A percentile compares a stretch with the other conserved stretches of the same genome.
phyloP scores from a whole-genome alignment of 2,329 filamentous ascomycete species.

The Annulohypoxylon truncatum region DNA sequence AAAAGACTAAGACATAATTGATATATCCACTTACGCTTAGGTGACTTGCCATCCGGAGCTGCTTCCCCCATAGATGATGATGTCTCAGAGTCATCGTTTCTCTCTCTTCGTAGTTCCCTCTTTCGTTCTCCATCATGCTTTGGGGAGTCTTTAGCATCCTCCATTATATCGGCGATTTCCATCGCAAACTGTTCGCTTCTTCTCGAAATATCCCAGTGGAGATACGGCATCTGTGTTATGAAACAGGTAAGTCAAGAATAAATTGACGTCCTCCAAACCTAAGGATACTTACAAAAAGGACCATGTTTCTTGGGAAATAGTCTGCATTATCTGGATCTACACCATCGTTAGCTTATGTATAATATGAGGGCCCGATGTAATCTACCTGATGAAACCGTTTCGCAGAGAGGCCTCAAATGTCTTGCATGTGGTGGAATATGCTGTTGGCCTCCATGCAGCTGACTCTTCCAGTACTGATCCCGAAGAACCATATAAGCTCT shows the following conservation, averaged over 20 bases:
- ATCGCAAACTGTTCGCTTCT: constrained; percentile 47
- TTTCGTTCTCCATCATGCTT: background rate
- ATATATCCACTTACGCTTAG: background rate
- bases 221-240: constrained; percentile 52
- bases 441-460: constrained; percentile 45
- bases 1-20: background rate
- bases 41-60: background rate
- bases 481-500: constrained; percentile 46
- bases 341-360: background rate
- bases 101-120: background rate
- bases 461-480: constrained; percentile 52
- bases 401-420: constrained; percentile 53
- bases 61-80: background rate
- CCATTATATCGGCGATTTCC: constrained; percentile 43
- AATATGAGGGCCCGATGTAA: background rate
- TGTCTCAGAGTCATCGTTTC: background rate
- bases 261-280: no score
- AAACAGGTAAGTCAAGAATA: background rate
- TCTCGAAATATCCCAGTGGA: constrained; percentile 57
- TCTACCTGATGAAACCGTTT: constrained; percentile 48
- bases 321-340: constrained; percentile 22
- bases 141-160: background rate
- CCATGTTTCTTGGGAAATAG: constrained; percentile 36
- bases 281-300: constrained; percentile 40
- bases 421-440: constrained; percentile 49